These are phyloP conservation scores for Ajuga chamaepitys DNA, from an alignment of 257 asterid species.

Conservation along the genomic window DNA sequence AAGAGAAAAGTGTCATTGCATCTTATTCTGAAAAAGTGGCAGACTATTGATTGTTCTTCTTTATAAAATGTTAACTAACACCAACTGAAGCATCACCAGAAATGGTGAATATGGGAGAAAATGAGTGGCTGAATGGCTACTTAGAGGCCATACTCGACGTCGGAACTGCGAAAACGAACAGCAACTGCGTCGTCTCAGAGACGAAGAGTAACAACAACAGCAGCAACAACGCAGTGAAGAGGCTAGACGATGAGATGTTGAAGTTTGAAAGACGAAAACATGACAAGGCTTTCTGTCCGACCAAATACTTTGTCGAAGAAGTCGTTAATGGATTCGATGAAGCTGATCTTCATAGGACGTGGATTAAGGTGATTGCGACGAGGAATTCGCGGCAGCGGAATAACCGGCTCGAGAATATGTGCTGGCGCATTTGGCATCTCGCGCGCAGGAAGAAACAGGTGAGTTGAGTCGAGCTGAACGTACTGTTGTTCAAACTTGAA, in stretches of 20 bases:
- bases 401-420: conserved; percentile 68
- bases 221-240: conserved; percentile 9
- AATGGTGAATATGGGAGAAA: conserved; percentile 37
- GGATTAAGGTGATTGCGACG: conserved; percentile 67
- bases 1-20: neutral
- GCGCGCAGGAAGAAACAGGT: conserved; percentile 74
- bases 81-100: conserved; percentile 5
- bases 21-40: neutral
- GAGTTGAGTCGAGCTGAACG: no score
- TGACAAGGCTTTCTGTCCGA: conserved; percentile 43
- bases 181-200: no score
- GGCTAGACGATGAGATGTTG: conserved; percentile 30
- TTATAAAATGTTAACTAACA: conserved; percentile 27
- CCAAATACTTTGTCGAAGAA: conserved; percentile 59
- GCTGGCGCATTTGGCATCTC: conserved; percentile 84
- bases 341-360: conserved; percentile 59
- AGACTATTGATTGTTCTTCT: neutral
- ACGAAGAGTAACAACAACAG: conserved; percentile 5
- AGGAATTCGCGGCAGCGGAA: conserved; percentile 51
- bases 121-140: conserved; percentile 66
- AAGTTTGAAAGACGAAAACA: conserved; percentile 14
- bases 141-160: conserved; percentile 68
- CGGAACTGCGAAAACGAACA: conserved; percentile 28
- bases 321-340: conserved; percentile 62
- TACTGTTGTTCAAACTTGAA: no score